Base-by-base conservation (phyloP, 495 filamentous ascomycete species). In the Hypoxylon fragiforme region DNA sequence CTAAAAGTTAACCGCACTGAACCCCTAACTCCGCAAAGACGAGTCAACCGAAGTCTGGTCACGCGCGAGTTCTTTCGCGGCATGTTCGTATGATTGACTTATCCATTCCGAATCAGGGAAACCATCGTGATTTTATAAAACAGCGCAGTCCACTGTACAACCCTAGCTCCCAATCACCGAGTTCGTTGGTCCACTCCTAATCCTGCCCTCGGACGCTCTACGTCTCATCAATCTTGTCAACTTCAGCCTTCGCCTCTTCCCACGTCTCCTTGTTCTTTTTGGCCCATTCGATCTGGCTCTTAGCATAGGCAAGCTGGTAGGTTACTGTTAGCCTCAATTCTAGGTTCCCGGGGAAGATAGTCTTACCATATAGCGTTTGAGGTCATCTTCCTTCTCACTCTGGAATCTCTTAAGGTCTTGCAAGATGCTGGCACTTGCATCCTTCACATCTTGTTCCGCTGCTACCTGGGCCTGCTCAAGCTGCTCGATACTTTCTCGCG, bases 261-360 rank as follows among this genome's bases (percentile, higher is more conserved):
- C 94, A 98, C 2, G 90, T 90, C 64, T 95, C 92, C 61, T 94
- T 84, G 63, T 92, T 97, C 75, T 94, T 94, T 69, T 86, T 91
- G n/a, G 94, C 95, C 94, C 94, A 98, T 69, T 97, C 91, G 50
- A 98, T 86, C 67, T 98, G 94, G 68, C 87, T 92, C 64, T 85
- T 87, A 8, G 94, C 94, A 66, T 96, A 98, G 37, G 91, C 88
- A 57, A 96, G 81, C 92, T 97, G 50, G 14, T 5, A 39, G 45
- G n/a, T 19, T 39, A 35, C 24, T 16, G 49, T 61, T 49, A 53
- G 32, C 43, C 31, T 15, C 28, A 7, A 43, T 26, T 28, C 7
- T 7, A 12, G 59, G 1, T 24, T 9, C 2, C 0, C 12, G 18
- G 26, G 14, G 6, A 1, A 18, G 1, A 6, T 24, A 46, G 53